Percentiles rank a stretch among this genome's conserved stretches.
Evolutionary conservation across 371 early-diverging fungal species (phyloP).

Genomic region (Dichotomocladium elegans): DNA sequence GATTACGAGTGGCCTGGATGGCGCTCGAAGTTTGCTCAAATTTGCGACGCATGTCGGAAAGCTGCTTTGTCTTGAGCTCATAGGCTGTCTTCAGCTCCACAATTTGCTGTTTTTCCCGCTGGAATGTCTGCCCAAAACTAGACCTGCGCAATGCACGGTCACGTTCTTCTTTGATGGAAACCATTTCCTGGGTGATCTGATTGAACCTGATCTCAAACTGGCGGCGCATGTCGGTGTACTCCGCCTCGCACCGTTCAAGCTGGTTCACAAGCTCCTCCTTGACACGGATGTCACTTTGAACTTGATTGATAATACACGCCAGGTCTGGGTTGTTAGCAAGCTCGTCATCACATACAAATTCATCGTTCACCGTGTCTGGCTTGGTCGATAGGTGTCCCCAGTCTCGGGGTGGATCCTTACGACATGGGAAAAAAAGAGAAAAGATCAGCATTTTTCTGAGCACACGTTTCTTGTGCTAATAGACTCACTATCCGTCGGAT

Average conservation of each 20-base stretch:
- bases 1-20: constrained; percentile 48
- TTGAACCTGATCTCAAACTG: constrained; percentile 69
- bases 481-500: constrained; percentile 17
- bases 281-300: constrained; percentile 66
- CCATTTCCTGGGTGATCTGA: constrained; percentile 40
- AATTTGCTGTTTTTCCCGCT: constrained; percentile 22
- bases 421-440: constrained; percentile 32
- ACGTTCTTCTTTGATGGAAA: constrained; percentile 61
- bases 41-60: constrained; percentile 56
- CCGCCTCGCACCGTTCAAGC: constrained; percentile 52
- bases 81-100: constrained; percentile 43
- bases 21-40: constrained; percentile 53
- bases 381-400: background rate
- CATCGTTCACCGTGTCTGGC: background rate
- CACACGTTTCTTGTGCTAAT: too few relatives aligned
- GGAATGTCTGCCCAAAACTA: constrained; percentile 12
- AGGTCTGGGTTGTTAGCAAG: constrained; percentile 23
- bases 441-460: background rate
- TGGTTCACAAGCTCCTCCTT: constrained; percentile 54
- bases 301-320: constrained; percentile 49
- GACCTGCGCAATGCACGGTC: constrained; percentile 46
- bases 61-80: constrained; percentile 71
- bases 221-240: constrained; percentile 48
- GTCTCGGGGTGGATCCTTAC: constrained; percentile 22
- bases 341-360: background rate